Percentiles rank a stretch among this genome's conserved stretches.
These are phyloP conservation scores for Anthracocystis panici-leucophaei DNA, from an alignment of 1,284 basidiomycete genomes.

Conservation along the genomic window DNA sequence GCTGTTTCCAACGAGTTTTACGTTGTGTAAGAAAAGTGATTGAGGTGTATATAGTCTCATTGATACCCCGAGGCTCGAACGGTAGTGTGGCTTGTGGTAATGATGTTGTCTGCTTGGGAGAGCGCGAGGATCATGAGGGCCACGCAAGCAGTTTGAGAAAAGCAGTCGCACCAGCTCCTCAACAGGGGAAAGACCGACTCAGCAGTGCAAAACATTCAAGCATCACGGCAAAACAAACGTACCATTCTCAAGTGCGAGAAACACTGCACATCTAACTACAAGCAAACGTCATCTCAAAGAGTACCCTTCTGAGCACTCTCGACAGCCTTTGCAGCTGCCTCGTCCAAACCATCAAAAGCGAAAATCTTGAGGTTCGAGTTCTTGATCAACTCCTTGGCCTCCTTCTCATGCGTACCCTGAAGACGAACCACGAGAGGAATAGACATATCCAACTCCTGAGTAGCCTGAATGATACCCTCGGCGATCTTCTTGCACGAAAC, in stretches of 20 bases:
- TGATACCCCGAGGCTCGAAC: background rate
- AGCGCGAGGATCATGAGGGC: too few species aligned
- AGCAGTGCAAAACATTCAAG: too few species aligned
- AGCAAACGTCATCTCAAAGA: conserved; percentile 11
- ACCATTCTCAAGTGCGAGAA: background rate
- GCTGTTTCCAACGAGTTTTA: conserved; percentile 38
- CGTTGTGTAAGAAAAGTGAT: conserved; percentile 16
- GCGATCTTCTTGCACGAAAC: conserved; percentile 89
- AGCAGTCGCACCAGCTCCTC: too few species aligned
- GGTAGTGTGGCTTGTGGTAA: too few species aligned
- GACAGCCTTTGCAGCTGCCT: conserved; percentile 54
- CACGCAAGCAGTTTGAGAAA: too few species aligned
- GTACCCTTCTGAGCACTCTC: conserved; percentile 49
- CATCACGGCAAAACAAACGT: conserved; percentile 1
- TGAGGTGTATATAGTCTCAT: background rate
- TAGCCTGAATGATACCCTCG: conserved; percentile 94
- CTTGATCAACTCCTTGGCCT: conserved; percentile 83
- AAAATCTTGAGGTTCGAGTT: conserved; percentile 83
- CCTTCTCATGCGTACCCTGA: conserved; percentile 95
- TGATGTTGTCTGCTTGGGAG: too few species aligned
- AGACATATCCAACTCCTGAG: conserved; percentile 85
- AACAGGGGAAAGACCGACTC: too few species aligned
- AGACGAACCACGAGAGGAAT: conserved; percentile 93
- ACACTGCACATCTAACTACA: background rate
- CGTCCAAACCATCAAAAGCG: conserved; percentile 51